Conservation (phyloP, 1,284 basidiomycete species). For the Apiotrichum domesticum region DNA sequence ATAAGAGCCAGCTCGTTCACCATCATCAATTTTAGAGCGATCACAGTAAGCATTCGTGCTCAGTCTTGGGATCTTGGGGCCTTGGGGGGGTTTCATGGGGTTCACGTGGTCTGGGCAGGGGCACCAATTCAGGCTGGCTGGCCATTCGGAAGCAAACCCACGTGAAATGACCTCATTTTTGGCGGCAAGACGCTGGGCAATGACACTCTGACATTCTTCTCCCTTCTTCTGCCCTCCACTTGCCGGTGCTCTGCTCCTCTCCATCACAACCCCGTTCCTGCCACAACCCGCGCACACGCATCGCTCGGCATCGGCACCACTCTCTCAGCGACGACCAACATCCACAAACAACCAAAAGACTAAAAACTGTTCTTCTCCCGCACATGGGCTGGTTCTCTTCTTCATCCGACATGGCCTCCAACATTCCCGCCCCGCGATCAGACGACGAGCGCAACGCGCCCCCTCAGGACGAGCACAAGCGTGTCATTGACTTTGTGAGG, state of each 20-base stretch:
- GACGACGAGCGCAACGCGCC: slow-evolving; percentile 35
- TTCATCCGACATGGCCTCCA: slow-evolving; percentile 18
- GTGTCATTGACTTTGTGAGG: slow-evolving; percentile 37
- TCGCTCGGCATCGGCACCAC: neutral
- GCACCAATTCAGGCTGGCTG: too few relatives aligned
- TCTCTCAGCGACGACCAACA: neutral
- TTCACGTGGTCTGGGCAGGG: too few relatives aligned
- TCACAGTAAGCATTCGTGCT: too few relatives aligned
- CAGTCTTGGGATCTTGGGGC: too few relatives aligned
- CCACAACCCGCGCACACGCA: neutral
- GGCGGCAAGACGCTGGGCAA: too few relatives aligned
- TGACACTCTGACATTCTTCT: too few relatives aligned
- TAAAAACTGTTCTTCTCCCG: neutral
- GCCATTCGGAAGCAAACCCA: neutral
- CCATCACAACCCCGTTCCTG: too few relatives aligned
- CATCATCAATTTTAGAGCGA: too few relatives aligned
- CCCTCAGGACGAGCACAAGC: slow-evolving; percentile 29
- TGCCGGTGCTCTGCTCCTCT: too few relatives aligned
- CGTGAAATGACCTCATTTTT: neutral
- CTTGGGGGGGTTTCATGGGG: too few relatives aligned
- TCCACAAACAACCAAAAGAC: neutral
- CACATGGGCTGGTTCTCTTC: neutral
- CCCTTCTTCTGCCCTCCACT: neutral
- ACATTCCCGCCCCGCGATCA: slow-evolving; percentile 34
- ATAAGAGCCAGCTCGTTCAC: too few relatives aligned